Evolutionary conservation across 192 early-diverging fungal genomes (phyloP).

Genomic region (Linderina pennispora): DNA sequence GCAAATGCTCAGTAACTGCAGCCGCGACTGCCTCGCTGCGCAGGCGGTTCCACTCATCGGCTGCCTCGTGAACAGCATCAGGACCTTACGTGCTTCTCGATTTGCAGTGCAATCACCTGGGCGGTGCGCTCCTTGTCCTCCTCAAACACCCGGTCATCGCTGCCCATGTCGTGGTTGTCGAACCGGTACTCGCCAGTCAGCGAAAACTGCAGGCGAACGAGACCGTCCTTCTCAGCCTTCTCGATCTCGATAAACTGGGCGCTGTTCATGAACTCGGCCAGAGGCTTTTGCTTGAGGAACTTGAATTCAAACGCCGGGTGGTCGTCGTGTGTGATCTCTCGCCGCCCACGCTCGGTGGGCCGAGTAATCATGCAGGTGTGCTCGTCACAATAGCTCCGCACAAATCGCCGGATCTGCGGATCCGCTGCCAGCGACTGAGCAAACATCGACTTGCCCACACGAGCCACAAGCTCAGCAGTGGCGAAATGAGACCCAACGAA

Average conservation of each 20-base stretch:
- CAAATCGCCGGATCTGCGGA: slow-evolving; percentile 69
- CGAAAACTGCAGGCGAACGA: slow-evolving; percentile 48
- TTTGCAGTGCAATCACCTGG: slow-evolving; percentile 5
- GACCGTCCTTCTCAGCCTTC: slow-evolving; percentile 63
- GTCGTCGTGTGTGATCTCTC: slow-evolving; percentile 61
- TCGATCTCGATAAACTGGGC: slow-evolving; percentile 74
- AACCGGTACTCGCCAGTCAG: slow-evolving; percentile 27
- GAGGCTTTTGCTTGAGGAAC: slow-evolving; percentile 72
- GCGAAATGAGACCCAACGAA: slow-evolving; percentile 19
- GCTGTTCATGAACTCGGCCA: slow-evolving; percentile 55
- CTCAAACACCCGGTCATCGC: slow-evolving; percentile 20
- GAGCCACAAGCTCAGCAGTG: slow-evolving; percentile 14
- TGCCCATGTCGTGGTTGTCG: slow-evolving; percentile 2
- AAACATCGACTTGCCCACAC: slow-evolving; percentile 63
- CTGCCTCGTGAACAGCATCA: slow-evolving; percentile 39
- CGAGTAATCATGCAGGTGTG: slow-evolving; percentile 64
- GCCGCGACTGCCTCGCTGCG: slow-evolving; percentile 57
- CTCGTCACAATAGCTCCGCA: slow-evolving; percentile 64
- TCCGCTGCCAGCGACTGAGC: slow-evolving; percentile 73
- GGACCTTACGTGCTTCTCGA: slow-evolving; percentile 14
- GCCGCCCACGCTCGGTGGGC: slow-evolving; percentile 75
- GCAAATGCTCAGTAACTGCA: slow-evolving; percentile 60
- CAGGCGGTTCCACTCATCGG: slow-evolving; percentile 71
- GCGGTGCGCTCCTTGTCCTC: slow-evolving; percentile 22
- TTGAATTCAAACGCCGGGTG: slow-evolving; percentile 84